Percentiles rank a stretch among this genome's conserved stretches.
Evolutionary conservation across 2,329 filamentous ascomycete genomes (phyloP).

Genomic region (Aspergillus costaricaensis): DNA sequence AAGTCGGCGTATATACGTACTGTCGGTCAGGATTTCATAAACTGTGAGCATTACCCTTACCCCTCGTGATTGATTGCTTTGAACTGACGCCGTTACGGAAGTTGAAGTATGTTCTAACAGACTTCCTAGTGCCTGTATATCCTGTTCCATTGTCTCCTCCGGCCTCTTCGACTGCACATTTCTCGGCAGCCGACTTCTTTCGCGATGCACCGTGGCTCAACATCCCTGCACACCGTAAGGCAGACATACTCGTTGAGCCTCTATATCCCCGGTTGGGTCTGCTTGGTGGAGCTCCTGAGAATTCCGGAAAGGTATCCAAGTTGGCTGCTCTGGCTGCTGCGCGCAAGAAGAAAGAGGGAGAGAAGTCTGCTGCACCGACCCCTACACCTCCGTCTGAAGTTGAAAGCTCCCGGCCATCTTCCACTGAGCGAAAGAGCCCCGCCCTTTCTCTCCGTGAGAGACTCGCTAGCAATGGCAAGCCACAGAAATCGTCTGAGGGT

Average conservation of each 20-base stretch:
- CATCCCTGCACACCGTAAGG: constrained; percentile 65
- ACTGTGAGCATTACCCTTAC: constrained; percentile 19
- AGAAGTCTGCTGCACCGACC: constrained; percentile 47
- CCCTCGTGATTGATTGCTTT: constrained; percentile 19
- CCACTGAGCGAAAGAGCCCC: constrained; percentile 25
- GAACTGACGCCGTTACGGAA: constrained; percentile 37
- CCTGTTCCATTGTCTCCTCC: constrained; percentile 27
- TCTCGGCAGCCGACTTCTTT: constrained; percentile 67
- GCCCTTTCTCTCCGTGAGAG: constrained; percentile 43
- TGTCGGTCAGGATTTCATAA: not conserved
- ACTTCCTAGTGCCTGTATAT: constrained; percentile 35
- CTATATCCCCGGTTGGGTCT: constrained; percentile 65
- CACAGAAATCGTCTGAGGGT: constrained; percentile 28
- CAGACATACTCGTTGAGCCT: constrained; percentile 64
- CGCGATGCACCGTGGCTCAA: constrained; percentile 82
- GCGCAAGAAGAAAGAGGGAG: constrained; percentile 77
- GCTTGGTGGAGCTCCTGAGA: constrained; percentile 70
- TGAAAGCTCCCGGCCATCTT: constrained; percentile 15
- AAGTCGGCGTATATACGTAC: not conserved
- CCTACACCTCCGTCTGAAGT: not conserved
- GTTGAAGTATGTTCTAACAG: constrained; percentile 42
- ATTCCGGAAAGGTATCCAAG: constrained; percentile 76
- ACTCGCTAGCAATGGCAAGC: constrained; percentile 35
- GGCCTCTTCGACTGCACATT: constrained; percentile 31
- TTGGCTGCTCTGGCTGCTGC: constrained; percentile 85